Base-by-base conservation (phyloP, 768 basidiomycete species). In the Pleurotus platypus region DNA sequence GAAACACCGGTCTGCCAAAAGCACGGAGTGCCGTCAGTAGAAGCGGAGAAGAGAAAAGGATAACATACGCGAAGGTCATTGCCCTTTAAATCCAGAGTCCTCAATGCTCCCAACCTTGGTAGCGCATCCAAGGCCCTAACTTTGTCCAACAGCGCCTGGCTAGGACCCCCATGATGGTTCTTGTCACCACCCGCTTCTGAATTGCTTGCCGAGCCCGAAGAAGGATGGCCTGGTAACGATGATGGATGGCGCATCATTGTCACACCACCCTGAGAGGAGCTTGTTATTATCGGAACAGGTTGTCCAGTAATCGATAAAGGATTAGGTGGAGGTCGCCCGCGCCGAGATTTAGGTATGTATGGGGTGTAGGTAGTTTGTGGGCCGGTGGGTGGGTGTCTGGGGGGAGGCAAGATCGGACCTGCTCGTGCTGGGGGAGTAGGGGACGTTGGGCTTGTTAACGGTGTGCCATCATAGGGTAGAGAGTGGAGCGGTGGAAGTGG, bases 21-120 rank as follows among this genome's bases (percentile, higher is more conserved):
- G 59, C 12, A 45, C 20, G 58, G 27, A 62, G 56, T 27, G 26
- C 59, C 45, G 27, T 12, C 48, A 57, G 40, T 42, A 12, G 27
- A 37, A 15, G 40, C 4, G 49, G 39, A 53, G 13, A 27, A 35
- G 3, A 48, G 12, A 35, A 57, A 54, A n/a, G 30, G 49, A 26
- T 49, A 12, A 78, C 92, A 69, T 64, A 94, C 94, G 65, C 89
- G 77, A 20, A 98, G 78, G 71, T 99, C 97, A 69, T 98, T 99
- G 3, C 90, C 90, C 67, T 85, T 86, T 59, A 99, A 71, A 77
- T 98, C 97, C 58, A 99, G 74, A 39, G 94, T 98, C 69, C 89
- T 78, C 55, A 99, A 70, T 5, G 85, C 85, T 1, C 96, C 97
- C 5, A 98, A 69, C 54, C 94, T 75, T 27, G 95, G 93, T 61